phyloP scores from a whole-genome alignment of 306 rosid species.

The Urtica urens region DNA sequence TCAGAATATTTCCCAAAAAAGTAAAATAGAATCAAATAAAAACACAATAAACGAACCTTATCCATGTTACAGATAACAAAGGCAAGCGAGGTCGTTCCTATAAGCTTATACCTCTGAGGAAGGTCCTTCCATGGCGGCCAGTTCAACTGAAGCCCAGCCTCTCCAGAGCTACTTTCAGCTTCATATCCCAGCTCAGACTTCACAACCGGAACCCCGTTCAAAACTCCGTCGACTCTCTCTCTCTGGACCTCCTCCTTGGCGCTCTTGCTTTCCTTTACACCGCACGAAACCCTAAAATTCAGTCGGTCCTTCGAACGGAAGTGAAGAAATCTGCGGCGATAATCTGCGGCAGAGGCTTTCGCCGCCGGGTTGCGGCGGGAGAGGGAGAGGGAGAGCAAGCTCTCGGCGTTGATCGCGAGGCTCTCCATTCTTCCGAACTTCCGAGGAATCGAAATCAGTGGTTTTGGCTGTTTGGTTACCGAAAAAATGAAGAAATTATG shows the following conservation, averaged over 20 bases:
- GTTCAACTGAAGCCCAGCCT: conserved; percentile 17
- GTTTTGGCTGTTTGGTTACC: conserved; percentile 2
- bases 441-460: not conserved
- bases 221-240: conserved; percentile 22
- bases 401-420: conserved; percentile 32
- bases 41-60: conserved; percentile 43
- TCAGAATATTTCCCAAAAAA: not conserved
- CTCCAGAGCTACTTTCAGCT: conserved; percentile 16
- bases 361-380: conserved; percentile 5
- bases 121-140: conserved; percentile 95
- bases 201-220: conserved; percentile 23
- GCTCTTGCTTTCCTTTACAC: conserved; percentile 33
- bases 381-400: conserved; percentile 20
- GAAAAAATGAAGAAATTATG: not conserved
- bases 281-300: conserved; percentile 23
- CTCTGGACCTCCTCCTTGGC: conserved; percentile 23
- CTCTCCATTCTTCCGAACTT: conserved; percentile 40
- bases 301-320: conserved; percentile 21
- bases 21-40: no score
- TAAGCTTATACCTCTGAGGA: conserved; percentile 74
- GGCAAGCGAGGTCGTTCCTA: conserved; percentile 82
- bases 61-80: conserved; percentile 94
- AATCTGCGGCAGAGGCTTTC: conserved; percentile 15
- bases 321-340: conserved; percentile 25
- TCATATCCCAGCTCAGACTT: conserved; percentile 20